Conservation (phyloP, 2,329 filamentous ascomycete species). For the Polychaeton citri region DNA sequence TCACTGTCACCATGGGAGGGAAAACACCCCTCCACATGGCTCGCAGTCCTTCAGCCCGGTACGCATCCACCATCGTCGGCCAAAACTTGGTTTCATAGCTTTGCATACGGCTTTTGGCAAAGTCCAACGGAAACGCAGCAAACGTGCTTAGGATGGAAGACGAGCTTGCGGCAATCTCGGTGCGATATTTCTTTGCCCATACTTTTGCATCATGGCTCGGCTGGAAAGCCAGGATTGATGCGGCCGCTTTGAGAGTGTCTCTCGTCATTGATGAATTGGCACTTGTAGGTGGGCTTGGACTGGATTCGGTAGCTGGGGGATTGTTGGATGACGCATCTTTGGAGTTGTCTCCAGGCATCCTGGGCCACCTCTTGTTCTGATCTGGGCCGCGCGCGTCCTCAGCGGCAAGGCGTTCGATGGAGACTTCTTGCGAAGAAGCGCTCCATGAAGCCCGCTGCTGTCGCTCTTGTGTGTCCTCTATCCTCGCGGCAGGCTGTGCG, state of each 20-base stretch:
- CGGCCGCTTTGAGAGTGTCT: background rate
- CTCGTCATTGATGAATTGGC: background rate
- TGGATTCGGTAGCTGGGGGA: background rate
- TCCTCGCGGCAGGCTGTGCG: background rate
- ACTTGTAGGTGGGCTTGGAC: background rate
- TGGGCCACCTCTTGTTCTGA: background rate
- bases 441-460: slow-evolving; percentile 17
- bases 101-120: slow-evolving; percentile 82
- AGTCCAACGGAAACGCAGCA: slow-evolving; percentile 74
- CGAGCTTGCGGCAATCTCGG: slow-evolving; percentile 64
- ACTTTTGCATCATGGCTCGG: slow-evolving; percentile 31
- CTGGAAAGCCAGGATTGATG: slow-evolving; percentile 13
- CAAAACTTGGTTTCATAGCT: slow-evolving; percentile 46
- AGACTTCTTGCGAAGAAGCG: slow-evolving; percentile 5
- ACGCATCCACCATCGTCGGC: slow-evolving; percentile 61
- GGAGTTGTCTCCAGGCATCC: background rate
- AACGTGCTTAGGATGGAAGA: slow-evolving; percentile 69
- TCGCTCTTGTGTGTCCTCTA: background rate
- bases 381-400: background rate
- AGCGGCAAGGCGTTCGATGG: slow-evolving; percentile 13
- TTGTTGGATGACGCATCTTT: background rate
- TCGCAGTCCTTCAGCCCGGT: slow-evolving; percentile 40
- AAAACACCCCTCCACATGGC: slow-evolving; percentile 47
- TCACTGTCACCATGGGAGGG: slow-evolving; percentile 68
- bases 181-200: slow-evolving; percentile 65